Evolutionary conservation across 371 early-diverging fungal genomes (phyloP).

Genomic region (Zychaea mexicana): DNA sequence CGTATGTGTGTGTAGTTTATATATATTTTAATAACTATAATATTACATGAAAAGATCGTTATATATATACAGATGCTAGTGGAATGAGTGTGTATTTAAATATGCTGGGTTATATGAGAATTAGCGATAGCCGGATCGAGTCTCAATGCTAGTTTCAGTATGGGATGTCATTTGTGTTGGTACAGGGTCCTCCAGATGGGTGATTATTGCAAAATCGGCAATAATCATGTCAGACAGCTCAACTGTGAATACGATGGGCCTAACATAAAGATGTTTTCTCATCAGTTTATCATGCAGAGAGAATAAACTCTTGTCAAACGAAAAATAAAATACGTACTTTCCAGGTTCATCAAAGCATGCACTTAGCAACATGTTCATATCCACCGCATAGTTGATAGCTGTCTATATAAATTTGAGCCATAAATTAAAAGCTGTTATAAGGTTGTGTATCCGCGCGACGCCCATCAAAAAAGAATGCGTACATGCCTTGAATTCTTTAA

Average conservation of each 20-base stretch:
- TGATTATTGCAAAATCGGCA: slow-evolving; percentile 21
- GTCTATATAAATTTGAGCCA: no score
- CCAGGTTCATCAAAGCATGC: slow-evolving; percentile 21
- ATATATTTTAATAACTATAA: not conserved
- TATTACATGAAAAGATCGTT: not conserved
- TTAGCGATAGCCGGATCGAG: slow-evolving; percentile 7
- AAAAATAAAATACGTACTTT: slow-evolving; percentile 7
- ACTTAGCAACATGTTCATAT: not conserved
- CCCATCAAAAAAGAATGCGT: not conserved
- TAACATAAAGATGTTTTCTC: not conserved
- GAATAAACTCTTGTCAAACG: not conserved
- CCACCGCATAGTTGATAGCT: slow-evolving; percentile 15
- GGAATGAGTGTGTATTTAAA: not conserved
- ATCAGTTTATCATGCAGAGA: not conserved
- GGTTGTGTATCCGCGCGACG: not conserved
- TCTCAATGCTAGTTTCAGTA: not conserved
- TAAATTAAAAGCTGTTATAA: not conserved
- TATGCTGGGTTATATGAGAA: no score
- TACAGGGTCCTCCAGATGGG: slow-evolving; percentile 13
- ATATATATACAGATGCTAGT: not conserved
- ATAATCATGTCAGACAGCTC: slow-evolving; percentile 11
- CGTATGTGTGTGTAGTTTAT: not conserved
- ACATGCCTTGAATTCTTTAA: slow-evolving; percentile 22
- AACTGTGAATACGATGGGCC: slow-evolving; percentile 16
- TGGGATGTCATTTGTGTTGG: slow-evolving; percentile 1